Percentiles rank a stretch among this genome's conserved stretches.
Evolutionary conservation across 345 rosid species (phyloP).

Genomic region (Ceriops zippeliana): DNA sequence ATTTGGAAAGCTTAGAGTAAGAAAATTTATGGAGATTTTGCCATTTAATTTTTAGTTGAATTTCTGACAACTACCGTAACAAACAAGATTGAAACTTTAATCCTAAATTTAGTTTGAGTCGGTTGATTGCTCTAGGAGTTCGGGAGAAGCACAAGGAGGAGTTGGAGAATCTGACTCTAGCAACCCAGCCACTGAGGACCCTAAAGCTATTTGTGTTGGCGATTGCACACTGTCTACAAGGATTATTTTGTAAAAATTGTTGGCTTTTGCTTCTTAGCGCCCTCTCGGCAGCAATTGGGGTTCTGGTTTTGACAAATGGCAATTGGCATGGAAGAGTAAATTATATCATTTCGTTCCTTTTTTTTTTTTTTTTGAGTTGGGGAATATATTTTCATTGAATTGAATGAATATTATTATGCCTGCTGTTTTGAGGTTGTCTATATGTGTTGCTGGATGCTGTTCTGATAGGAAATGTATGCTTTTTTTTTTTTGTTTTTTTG

Average conservation of each 20-base stretch:
- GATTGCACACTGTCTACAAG: slow-evolving; percentile 36
- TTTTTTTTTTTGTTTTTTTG: neutral
- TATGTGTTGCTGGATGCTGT: no score
- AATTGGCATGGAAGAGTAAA: slow-evolving; percentile 86
- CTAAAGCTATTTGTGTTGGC: slow-evolving; percentile 63
- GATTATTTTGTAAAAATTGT: slow-evolving; percentile 67
- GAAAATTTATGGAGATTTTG: no score
- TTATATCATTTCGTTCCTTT: no score
- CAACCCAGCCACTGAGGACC: slow-evolving; percentile 68
- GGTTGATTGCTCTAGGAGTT: slow-evolving; percentile 31
- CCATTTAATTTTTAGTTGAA: no score
- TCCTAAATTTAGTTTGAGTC: no score
- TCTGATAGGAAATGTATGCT: neutral
- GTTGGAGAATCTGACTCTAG: slow-evolving; percentile 63
- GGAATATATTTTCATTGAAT: no score
- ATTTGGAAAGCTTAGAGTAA: no score
- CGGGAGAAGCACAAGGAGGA: slow-evolving; percentile 62
- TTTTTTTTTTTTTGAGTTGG: no score
- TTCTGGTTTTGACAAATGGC: slow-evolving; percentile 70
- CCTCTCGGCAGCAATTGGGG: slow-evolving; percentile 32
- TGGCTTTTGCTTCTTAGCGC: slow-evolving; percentile 60
- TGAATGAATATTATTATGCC: no score
- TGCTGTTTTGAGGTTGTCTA: no score
- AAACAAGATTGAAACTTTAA: no score
- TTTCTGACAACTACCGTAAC: no score